Evolutionary conservation across 2,329 filamentous ascomycete genomes (phyloP), one percentile per base, ranked within the genome.

Genomic region (Neonectria coccinea): DNA sequence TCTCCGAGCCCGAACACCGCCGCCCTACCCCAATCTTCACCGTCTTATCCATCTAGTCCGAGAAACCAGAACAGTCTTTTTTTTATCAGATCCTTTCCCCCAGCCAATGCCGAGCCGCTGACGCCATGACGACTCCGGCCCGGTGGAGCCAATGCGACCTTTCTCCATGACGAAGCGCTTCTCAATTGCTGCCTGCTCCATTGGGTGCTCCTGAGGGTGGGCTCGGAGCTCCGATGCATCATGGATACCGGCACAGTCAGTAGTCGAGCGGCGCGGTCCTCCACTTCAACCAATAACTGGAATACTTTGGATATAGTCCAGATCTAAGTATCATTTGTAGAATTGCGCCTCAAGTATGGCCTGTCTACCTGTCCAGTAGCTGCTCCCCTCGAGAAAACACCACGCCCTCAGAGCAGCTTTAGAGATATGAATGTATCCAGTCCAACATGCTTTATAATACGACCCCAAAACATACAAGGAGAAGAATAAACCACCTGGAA

Each of bases 1-100:
- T 59, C 62, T 69, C 68, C 68, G 68, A 69, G 64, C 51, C 50
- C 55, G 45, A 56, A 59, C 22, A 25, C 48, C 33, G 25, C 25
- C 56, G 11, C 29, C 44, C 55, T 29, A 10, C 11, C 9, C 29
- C 29, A 31, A 31, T 3, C 10, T 25, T 25, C 25, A 25, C 25
- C 25, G 25, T 25, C 25, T 25, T 25, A 25, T 25, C 25, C 25
- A 25, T 33, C 10, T 5, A 33, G 31, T 33, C 31, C 31, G n/a
- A 25, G 36, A 53, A 44, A n/a, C 42, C 14, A 25, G 14, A n/a
- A 39, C 5, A 16, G 14, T 25, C 6, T 12, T 36, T 25, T 12
- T 36, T 39, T 57, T 58, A 57, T 58, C 54, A 57, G 48, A 58
- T 60, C 58, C 22, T 9, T 31, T 10, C 11, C 11, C 42, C 10